phyloP scores from a whole-genome alignment of 2,329 filamentous ascomycete genomes.

The Venturia effusa region DNA sequence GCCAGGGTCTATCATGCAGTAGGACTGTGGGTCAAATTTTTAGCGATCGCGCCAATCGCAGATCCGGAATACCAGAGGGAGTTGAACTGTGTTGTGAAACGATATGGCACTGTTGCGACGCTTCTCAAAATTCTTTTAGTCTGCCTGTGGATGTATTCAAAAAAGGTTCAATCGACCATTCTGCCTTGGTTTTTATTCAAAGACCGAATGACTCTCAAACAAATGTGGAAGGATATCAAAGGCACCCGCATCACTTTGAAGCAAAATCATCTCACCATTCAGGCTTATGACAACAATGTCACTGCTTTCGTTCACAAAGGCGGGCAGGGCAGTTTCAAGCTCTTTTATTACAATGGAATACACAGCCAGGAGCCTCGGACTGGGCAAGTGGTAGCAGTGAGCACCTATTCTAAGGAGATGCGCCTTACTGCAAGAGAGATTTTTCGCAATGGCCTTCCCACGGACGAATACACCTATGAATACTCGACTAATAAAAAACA shows the following conservation, averaged over 20 bases:
- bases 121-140: slow-evolving; percentile 32
- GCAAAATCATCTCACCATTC: slow-evolving; percentile 36
- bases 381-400: slow-evolving; percentile 33
- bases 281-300: slow-evolving; percentile 36
- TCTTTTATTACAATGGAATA: slow-evolving; percentile 25
- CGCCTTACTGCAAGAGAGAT: slow-evolving; percentile 34
- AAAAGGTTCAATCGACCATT: slow-evolving; percentile 31
- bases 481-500: slow-evolving; percentile 23
- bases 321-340: slow-evolving; percentile 24
- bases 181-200: slow-evolving; percentile 40
- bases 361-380: slow-evolving; percentile 35
- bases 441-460: slow-evolving; percentile 30
- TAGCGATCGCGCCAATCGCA: slow-evolving; percentile 39
- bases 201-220: slow-evolving; percentile 36
- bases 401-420: slow-evolving; percentile 38
- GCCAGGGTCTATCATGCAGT: slow-evolving; percentile 30
- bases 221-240: slow-evolving; percentile 38
- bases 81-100: slow-evolving; percentile 33
- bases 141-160: slow-evolving; percentile 38
- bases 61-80: slow-evolving; percentile 43
- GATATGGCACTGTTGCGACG: slow-evolving; percentile 25
- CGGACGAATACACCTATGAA: slow-evolving; percentile 42
- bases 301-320: slow-evolving; percentile 38
- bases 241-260: slow-evolving; percentile 38
- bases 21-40: slow-evolving; percentile 36